phyloP scores from a whole-genome alignment of 805 yeast genomes.

The Starmerella davenportii region DNA sequence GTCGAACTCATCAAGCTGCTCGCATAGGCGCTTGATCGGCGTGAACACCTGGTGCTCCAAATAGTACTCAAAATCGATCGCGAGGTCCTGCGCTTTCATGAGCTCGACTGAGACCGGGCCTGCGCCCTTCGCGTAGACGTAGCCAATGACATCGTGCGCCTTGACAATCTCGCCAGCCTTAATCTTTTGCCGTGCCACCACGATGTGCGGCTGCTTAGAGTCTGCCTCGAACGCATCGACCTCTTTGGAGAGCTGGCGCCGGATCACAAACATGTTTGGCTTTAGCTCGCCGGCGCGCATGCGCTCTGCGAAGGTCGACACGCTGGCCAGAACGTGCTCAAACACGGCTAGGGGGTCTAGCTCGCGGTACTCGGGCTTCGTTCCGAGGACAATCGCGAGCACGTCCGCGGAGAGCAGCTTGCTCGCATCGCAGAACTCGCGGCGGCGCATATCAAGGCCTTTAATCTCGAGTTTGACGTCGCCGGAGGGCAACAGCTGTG shows the following conservation, averaged over 20 bases:
- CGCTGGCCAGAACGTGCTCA: conserved; percentile 24
- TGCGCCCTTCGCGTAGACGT: conserved; percentile 46
- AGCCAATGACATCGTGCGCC: conserved; percentile 82
- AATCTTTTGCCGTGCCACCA: conserved; percentile 67
- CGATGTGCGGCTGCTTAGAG: conserved; percentile 55
- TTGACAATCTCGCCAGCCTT: conserved; percentile 71
- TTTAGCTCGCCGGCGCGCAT: conserved; percentile 44
- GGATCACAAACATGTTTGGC: conserved; percentile 55
- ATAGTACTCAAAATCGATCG: conserved; percentile 63
- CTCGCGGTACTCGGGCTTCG: conserved; percentile 35
- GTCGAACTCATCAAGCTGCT: conserved; percentile 74
- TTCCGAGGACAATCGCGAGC: conserved; percentile 32
- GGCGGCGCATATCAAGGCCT: conserved; percentile 91
- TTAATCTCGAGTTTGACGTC: conserved; percentile 66
- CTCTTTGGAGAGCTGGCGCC: conserved; percentile 78
- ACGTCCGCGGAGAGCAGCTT: conserved; percentile 71
- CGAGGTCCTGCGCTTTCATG: conserved; percentile 33
- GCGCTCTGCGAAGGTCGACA: conserved; percentile 41
- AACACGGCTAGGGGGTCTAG: conserved; percentile 7
- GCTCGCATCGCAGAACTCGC: conserved; percentile 87
- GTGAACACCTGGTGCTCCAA: conserved; percentile 77
- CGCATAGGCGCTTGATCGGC: conserved; percentile 75
- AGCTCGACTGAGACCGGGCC: conserved; percentile 48
- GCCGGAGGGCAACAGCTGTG: conserved; percentile 34
- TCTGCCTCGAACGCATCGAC: conserved; percentile 48